A percentile compares a stretch with the other conserved stretches of the same genome.
These are phyloP conservation scores for Salix koriyanagi DNA, from an alignment of 345 rosid genomes.

Conservation along the genomic window DNA sequence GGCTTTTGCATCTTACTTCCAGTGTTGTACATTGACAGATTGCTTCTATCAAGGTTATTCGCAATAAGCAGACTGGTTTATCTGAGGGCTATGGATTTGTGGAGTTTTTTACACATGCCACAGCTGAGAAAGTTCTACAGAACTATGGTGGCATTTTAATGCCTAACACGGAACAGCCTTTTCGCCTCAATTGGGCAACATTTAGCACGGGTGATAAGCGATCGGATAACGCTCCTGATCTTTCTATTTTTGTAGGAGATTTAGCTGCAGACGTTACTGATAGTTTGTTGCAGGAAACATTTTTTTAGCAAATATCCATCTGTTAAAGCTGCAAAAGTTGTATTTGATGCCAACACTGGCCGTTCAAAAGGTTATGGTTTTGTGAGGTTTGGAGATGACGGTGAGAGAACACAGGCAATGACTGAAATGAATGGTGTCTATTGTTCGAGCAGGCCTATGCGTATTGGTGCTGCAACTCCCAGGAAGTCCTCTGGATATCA, in stretches of 20 bases:
- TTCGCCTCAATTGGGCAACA: conserved; percentile 96
- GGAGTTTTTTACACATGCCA: conserved; percentile 73
- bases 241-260: conserved; percentile 94
- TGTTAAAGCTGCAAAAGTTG: conserved; percentile 88
- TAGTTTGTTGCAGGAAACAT: conserved; percentile 61
- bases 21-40: conserved; percentile 39
- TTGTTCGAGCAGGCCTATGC: conserved; percentile 93
- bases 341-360: conserved; percentile 88
- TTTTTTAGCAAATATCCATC: conserved; percentile 74
- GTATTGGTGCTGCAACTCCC: conserved; percentile 93
- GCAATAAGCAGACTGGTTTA: conserved; percentile 80
- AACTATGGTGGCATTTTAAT: conserved; percentile 56
- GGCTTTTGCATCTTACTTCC: background rate
- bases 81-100: conserved; percentile 97
- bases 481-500: conserved; percentile 82
- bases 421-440: conserved; percentile 86
- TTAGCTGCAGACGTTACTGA: conserved; percentile 92
- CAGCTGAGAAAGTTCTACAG: conserved; percentile 83
- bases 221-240: conserved; percentile 78
- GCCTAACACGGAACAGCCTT: conserved; percentile 84
- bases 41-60: conserved; percentile 80
- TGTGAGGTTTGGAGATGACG: conserved; percentile 94
- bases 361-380: conserved; percentile 96
- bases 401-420: conserved; percentile 80
- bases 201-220: conserved; percentile 86